phyloP scores from a whole-genome alignment of 202 grass and related monocot species.

The Dendrocalamus latiflorus region DNA sequence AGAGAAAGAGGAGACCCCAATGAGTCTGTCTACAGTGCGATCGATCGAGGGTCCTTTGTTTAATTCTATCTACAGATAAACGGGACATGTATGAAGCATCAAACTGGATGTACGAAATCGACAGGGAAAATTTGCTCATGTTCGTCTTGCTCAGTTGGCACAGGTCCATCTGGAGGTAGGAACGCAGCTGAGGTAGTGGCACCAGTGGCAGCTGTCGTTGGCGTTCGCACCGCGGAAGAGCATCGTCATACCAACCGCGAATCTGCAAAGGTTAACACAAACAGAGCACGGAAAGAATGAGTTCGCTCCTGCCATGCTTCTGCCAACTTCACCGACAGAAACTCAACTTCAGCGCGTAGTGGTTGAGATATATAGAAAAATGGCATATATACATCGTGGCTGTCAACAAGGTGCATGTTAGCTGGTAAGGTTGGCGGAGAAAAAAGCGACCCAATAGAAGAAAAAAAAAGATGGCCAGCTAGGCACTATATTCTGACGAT shows the following conservation, averaged over 20 bases:
- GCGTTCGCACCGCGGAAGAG: conserved; percentile 71
- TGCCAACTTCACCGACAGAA: conserved; percentile 26
- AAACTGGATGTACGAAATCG: too few relatives aligned
- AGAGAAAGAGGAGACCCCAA: too few relatives aligned
- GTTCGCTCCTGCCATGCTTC: neutral
- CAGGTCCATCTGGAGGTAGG: conserved; percentile 68
- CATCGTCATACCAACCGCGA: conserved; percentile 56
- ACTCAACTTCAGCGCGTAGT: neutral
- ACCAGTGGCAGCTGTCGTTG: conserved; percentile 74
- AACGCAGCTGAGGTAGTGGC: conserved; percentile 86
- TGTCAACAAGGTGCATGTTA: conserved; percentile 19
- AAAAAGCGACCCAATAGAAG: neutral
- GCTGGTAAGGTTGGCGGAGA: neutral
- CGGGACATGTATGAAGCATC: too few relatives aligned
- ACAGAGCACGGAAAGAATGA: conserved; percentile 33
- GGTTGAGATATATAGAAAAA: neutral
- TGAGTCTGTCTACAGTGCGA: too few relatives aligned
- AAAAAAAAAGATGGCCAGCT: conserved; percentile 1
- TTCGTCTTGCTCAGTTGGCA: conserved; percentile 44
- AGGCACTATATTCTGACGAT: neutral
- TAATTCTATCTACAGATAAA: too few relatives aligned
- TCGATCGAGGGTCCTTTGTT: too few relatives aligned
- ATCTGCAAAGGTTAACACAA: conserved; percentile 39
- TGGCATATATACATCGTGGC: neutral
- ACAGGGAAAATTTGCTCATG: too few relatives aligned